Evolutionary conservation across 371 early-diverging fungal genomes (phyloP).

Genomic region (Enterocytospora artemiae): DNA sequence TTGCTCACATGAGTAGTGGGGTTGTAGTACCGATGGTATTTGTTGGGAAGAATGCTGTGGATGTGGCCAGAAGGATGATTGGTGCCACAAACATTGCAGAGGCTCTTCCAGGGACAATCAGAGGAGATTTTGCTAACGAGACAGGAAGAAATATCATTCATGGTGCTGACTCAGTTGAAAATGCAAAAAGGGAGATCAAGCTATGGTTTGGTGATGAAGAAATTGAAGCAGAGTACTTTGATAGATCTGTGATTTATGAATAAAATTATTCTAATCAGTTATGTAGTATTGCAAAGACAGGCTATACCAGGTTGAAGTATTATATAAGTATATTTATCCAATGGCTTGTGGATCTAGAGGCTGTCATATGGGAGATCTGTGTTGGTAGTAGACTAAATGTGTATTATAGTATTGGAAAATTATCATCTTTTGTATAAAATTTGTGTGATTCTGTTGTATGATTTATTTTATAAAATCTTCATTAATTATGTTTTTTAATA

Average conservation of each 20-base stretch:
- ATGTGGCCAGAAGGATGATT: slow-evolving; percentile 81
- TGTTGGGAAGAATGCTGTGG: slow-evolving; percentile 86
- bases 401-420: too few relatives aligned
- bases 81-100: slow-evolving; percentile 73
- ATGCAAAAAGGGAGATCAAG: slow-evolving; percentile 83
- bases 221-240: neutral
- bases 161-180: slow-evolving; percentile 91
- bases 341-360: too few relatives aligned
- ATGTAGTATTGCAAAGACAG: too few relatives aligned
- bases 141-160: slow-evolving; percentile 80
- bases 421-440: too few relatives aligned
- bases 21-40: slow-evolving; percentile 84
- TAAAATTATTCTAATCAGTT: neutral
- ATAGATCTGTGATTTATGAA: neutral
- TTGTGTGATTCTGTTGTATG: too few relatives aligned
- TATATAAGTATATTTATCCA: too few relatives aligned
- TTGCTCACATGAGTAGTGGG: slow-evolving; percentile 75
- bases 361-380: too few relatives aligned
- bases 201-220: slow-evolving; percentile 83
- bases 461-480: too few relatives aligned
- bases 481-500: too few relatives aligned
- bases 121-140: slow-evolving; percentile 80
- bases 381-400: too few relatives aligned
- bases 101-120: slow-evolving; percentile 90
- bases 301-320: too few relatives aligned